These are phyloP conservation scores for Dryas alaskensis DNA, from an alignment of 306 rosid genomes.

Conservation along the genomic window DNA sequence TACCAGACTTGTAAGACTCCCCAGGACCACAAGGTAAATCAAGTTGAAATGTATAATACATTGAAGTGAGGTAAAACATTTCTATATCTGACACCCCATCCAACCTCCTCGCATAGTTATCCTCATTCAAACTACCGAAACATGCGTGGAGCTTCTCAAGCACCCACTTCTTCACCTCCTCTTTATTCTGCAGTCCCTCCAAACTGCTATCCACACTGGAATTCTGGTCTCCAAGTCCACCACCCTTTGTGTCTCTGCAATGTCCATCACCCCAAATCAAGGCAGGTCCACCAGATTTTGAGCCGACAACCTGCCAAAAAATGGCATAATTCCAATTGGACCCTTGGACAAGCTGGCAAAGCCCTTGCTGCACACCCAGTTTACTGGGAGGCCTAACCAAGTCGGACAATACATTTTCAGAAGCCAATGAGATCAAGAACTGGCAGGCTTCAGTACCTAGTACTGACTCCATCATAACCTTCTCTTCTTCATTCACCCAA, in stretches of 20 bases:
- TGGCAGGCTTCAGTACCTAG: conserved; percentile 78
- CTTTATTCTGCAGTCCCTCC: conserved; percentile 43
- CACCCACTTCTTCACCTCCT: conserved; percentile 56
- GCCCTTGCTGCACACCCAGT: conserved; percentile 40
- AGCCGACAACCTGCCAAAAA: conserved; percentile 72
- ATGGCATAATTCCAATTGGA: conserved; percentile 76
- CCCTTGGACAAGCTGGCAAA: conserved; percentile 60
- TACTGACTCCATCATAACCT: conserved; percentile 70
- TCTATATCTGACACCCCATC: conserved; percentile 56
- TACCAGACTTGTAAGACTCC: conserved; percentile 54
- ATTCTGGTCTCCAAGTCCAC: conserved; percentile 21
- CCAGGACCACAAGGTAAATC: conserved; percentile 57
- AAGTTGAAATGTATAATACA: conserved; percentile 56
- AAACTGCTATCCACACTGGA: conserved; percentile 22
- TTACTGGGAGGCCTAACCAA: conserved; percentile 44
- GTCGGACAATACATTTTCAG: conserved; percentile 49
- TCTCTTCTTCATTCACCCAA: conserved; percentile 73
- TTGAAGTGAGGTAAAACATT: conserved; percentile 70
- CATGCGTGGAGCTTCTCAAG: conserved; percentile 64
- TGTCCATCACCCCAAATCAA: conserved; percentile 81
- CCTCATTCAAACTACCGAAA: conserved; percentile 48
- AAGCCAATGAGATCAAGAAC: conserved; percentile 57
- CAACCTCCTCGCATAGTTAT: conserved; percentile 37
- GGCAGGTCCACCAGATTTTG: conserved; percentile 73
- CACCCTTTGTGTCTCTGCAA: conserved; percentile 44